Evolutionary conservation across 2,329 filamentous ascomycete genomes (phyloP), one percentile per base, ranked within the genome.

Genomic region (Pezicula carpinea): DNA sequence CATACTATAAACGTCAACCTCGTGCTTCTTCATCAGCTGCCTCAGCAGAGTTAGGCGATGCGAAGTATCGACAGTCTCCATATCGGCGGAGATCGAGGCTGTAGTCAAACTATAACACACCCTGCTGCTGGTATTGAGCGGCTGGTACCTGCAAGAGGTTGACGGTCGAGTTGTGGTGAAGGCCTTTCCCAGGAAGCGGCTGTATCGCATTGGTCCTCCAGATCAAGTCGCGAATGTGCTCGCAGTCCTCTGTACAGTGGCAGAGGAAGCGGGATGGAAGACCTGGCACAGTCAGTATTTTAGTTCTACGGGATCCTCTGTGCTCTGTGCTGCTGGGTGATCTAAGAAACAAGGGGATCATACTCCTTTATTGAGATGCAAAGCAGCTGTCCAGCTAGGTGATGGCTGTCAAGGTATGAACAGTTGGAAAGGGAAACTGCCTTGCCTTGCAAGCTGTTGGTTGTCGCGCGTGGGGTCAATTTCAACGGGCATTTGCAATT

Each of bases 1-100:
- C 73, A 66, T 83, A 96, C 92, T 85, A 73, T 99, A 99, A 51
- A 97, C 77, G 68, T 97, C 90, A 56, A 99, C 77, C 55, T 89
- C 85, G 62, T 86, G 78, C 68, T 91, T 78, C 69, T 81, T 83
- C 93, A 99, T 99, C 64, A 96, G 74, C 65, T 83, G 75, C 64
- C 93, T 81, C 61, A 99, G 77, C 68, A 80, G 78, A 54, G 80
- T 70, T 55, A 99, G 80, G 60, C 89, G 86, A 53, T 81, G 75
- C 46, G 83, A 82, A 31, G 91, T 96, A 68, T 93, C 75, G 56
- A 95, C 83, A 44, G 78, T 82, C 63, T 82, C 86, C 87, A 93
- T 95, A 29, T 70, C 63, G 62, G 65, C 53, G 53, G 38, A 40
- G n/a, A 22, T 13, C 14, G 38, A 15, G 18, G 18, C 26, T 23